Base-by-base conservation (phyloP, 192 early-diverging fungal species). In the Umbelopsis sp. region DNA sequence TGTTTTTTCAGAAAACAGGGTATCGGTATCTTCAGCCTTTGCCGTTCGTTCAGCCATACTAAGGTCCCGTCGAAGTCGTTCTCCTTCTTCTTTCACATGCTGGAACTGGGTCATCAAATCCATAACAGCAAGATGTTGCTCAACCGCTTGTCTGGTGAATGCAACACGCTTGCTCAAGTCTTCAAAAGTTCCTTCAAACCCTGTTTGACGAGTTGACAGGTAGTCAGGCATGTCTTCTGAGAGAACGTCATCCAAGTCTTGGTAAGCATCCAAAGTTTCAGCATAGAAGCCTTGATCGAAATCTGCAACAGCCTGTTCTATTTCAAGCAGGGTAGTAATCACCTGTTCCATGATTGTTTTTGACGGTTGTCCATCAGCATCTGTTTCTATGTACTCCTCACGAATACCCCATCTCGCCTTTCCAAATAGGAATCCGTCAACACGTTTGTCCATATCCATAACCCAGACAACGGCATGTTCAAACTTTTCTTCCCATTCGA, bases 171-270 rank as follows among this genome's bases (percentile, higher is more conserved):
- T 41, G 25, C 66, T 69, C 29, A 84, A 51, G 5, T 73, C 49
- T 36, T 76, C 71, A 56, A 80, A 74, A 43, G 73, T 52, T 45
- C 80, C 77, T 68, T 84, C 82, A 29, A 81, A 47, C 1, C 65
- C 72, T 20, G 73, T 73, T 44, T 84, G 82, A 26, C 75, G 69
- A 11, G 49, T 68, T 9, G 79, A 44, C 14, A 84, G 53, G 69
- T 77, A 73, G n/a, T 52, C 59, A 0, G 82, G 82, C 34, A 84
- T 31, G 25, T 77, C 72, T 14, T 70, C 24, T 14, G 32, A 44
- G n/a, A 77, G 73, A 31, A 59, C 31, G 45, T 83, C 80, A 26
- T 79, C 75, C 24, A 84, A 53, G 25, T 84, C 82, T 56, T 84
- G 80, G 43, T 75, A 82, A 16, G 69, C 29, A 47, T 82, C 74